Evolutionary conservation across 805 yeast genomes (phyloP), one percentile per base, ranked within the genome.

Genomic region (Hanseniaspora singularis): DNA sequence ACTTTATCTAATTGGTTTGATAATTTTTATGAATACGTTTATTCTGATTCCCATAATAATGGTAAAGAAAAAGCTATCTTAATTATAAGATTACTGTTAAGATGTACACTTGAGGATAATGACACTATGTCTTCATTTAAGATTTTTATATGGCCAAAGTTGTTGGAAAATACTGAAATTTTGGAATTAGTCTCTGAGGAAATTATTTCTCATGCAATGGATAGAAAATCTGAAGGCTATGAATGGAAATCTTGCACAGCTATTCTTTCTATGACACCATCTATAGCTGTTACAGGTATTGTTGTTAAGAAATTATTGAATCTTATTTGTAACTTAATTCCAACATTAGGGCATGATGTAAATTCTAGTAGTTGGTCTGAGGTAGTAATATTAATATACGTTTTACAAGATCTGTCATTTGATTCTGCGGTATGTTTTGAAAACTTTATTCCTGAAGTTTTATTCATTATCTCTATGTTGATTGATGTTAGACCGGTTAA

Each of bases 201-300:
- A 55, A 74, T 82, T 19, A 74, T 84, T 5, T 73, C 78, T 2
- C 79, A 78, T 51, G 80, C 87, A 1, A 71, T 83, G 53, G 92
- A 82, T 52, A 75, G 79, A 55, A 81, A 80, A 53, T 78, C 85
- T n/a, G 85, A 80, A 53, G 81, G 79, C 3, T 72, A 74, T 32
- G 77, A 72, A 40, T 82, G 85, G 85, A 69, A 71, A 16, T 73
- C 71, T 39, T 71, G 78, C 5, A 70, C 80, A 2, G 70, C 80
- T 0, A 68, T 81, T n/a, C 65, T 85, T 52, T 71, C 80, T 0
- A 61, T 75, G 12, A 66, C 74, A 19, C 87, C 94, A 3, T 77
- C 89, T 1, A 66, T 79, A n/a, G 84, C 79, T 52, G 68, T 83
- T 2, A 78, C 86, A 55, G 79, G 84, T 7, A 70, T 74, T 42